Conservation (phyloP, 2,329 filamentous ascomycete genomes). For the Stylonectria norvegica region DNA sequence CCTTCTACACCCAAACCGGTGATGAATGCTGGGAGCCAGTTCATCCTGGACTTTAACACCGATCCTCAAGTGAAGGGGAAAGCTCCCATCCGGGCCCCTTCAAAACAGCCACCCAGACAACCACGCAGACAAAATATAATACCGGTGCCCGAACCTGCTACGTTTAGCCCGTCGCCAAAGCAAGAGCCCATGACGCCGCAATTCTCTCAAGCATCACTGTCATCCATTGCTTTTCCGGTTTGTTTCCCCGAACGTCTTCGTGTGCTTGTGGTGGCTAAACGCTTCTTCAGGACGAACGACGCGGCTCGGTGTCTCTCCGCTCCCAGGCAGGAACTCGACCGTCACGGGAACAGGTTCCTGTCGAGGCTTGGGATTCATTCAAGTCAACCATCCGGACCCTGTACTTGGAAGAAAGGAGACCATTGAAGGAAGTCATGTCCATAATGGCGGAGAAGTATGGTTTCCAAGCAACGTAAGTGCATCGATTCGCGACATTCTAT, state of each 20-base stretch:
- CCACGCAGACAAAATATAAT: conserved; percentile 21
- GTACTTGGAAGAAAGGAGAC: conserved; percentile 48
- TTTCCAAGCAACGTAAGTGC: conserved; percentile 48
- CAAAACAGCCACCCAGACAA: conserved; percentile 25
- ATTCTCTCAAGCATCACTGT: conserved; percentile 22
- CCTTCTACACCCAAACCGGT: conserved; percentile 39
- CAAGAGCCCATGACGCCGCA: conserved; percentile 30
- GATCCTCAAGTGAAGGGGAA: conserved; percentile 33
- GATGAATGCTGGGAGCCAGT: conserved; percentile 33
- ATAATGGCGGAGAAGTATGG: conserved; percentile 48
- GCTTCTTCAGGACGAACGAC: conserved; percentile 25
- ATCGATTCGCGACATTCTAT: neutral
- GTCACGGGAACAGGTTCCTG: conserved; percentile 43
- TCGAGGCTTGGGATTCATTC: conserved; percentile 46
- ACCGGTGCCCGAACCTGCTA: conserved; percentile 14
- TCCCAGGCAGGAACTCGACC: conserved; percentile 33
- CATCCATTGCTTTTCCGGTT: conserved; percentile 26
- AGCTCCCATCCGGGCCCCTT: conserved; percentile 32
- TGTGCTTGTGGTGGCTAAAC: conserved; percentile 6
- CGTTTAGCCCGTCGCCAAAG: conserved; percentile 28
- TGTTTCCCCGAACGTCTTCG: conserved; percentile 10
- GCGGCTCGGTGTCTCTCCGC: conserved; percentile 28
- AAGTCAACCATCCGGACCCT: conserved; percentile 44
- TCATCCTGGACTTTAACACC: conserved; percentile 36
- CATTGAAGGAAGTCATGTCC: conserved; percentile 51